A percentile compares a stretch with the other conserved stretches of the same genome.
Conservation (phyloP, 1,139 yeast genomes). For the Blastobotrys capitulatus region DNA sequence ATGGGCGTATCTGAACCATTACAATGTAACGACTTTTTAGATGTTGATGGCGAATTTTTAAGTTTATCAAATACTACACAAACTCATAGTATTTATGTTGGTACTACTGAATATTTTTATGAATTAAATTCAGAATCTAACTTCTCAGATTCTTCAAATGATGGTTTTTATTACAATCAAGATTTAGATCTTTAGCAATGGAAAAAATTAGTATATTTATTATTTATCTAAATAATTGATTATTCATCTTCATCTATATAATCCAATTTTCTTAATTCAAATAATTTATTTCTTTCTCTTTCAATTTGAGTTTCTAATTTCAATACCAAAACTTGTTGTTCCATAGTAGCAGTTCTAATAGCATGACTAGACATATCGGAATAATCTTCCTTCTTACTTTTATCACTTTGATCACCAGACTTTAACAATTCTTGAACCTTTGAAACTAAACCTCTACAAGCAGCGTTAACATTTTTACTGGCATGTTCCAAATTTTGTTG, state of each 20-base stretch:
- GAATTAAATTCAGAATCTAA: too few species aligned
- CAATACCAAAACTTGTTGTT: conserved; percentile 86
- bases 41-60: too few species aligned
- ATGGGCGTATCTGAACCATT: too few species aligned
- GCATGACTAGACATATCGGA: conserved; percentile 69
- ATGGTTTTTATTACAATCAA: too few species aligned
- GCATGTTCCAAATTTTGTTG: conserved; percentile 72
- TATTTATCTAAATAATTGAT: too few species aligned
- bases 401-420: conserved; percentile 28
- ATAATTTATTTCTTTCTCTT: conserved; percentile 73
- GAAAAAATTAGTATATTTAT: too few species aligned
- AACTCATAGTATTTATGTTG: too few species aligned
- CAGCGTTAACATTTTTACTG: conserved; percentile 61
- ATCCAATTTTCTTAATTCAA: conserved; percentile 77
- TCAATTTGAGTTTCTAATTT: conserved; percentile 70
- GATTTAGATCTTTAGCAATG: too few species aligned
- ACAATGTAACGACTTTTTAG: too few species aligned
- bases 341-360: conserved; percentile 85
- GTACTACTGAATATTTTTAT: too few species aligned
- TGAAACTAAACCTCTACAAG: conserved; percentile 66
- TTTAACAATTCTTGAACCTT: conserved; percentile 62
- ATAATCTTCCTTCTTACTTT: conserved; percentile 46
- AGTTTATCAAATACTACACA: too few species aligned
- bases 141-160: too few species aligned
- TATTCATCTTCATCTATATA: conserved; percentile 55